These are phyloP conservation scores for Eucalyptus polybractea DNA, from an alignment of 345 rosid genomes.

Conservation along the genomic window DNA sequence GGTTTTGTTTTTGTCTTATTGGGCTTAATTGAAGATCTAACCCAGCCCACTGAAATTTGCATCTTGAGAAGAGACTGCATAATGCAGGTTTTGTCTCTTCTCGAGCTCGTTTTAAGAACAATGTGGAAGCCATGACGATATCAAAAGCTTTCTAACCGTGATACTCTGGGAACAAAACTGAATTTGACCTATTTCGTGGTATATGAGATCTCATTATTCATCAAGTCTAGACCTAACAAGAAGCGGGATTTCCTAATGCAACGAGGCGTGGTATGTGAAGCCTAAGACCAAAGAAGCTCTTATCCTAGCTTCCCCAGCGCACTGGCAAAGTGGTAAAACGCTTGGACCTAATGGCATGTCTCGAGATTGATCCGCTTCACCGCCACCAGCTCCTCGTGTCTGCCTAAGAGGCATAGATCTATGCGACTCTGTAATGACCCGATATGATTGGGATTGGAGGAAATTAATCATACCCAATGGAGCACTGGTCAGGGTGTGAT, in stretches of 20 bases:
- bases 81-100: too few species aligned
- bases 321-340: not conserved
- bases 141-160: not conserved
- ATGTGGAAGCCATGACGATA: too few species aligned
- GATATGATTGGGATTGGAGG: not conserved
- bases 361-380: not conserved
- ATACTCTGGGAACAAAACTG: not conserved
- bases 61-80: not conserved
- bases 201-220: not conserved
- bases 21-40: not conserved
- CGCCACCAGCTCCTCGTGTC: not conserved
- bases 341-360: not conserved
- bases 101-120: too few species aligned
- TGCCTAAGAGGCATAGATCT: not conserved
- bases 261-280: not conserved
- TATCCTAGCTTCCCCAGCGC: not conserved
- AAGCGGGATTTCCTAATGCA: not conserved
- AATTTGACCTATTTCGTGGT: not conserved
- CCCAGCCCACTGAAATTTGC: not conserved
- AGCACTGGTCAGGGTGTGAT: not conserved
- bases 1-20: not conserved
- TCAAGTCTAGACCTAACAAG: not conserved
- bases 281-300: not conserved
- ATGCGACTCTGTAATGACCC: not conserved
- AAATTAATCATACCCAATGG: not conserved